Base-by-base conservation (phyloP, 306 rosid genomes). In the Corylus americana region DNA sequence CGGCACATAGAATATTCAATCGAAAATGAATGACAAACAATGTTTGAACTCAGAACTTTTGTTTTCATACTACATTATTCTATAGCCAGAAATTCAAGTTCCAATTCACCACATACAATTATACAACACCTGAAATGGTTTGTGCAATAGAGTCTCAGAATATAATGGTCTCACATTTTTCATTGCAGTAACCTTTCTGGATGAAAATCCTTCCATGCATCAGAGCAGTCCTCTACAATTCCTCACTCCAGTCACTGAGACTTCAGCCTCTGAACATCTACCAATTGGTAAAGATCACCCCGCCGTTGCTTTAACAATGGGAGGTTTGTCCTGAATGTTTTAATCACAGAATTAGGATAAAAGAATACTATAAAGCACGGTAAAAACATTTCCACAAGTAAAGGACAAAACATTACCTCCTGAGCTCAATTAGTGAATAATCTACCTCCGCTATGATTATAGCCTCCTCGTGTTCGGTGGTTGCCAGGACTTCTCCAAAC, bases 241-340 rank as follows among this genome's bases (percentile, higher is more conserved):
- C 73, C 71, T 45, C 12, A 58, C 72, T 81, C 54, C 67, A 63
- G n/a, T 89, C 85, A 92, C 71, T 81, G 74, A 54, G 97, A 87
- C 78, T 87, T 86, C 87, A 86, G 78, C 87, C 98, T 90, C 84
- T 89, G 89, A 80, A 88, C 78, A 89, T 96, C 99, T 42, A 89
- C 96, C 89, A 95, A 82, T 85, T 93, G 98, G 90, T 95, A 95
- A 73, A 95, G 96, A 86, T 95, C 99, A 29, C 99, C 99, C 42
- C 99, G 91, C 50, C 89, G 87, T 81, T 95, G 99, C 86, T 90
- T 93, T 71, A 80, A 89, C 68, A 95, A 70, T 14, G 99, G 98
- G 59, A 95, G 93, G 75, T 55, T 91, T 66, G 93, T 80, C 96
- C 99, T 95, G 89, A 79, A 73, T 51, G 78, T 55, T 83, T 79